phyloP scores from a whole-genome alignment of 106 monocot species.

The Acanthochlamys bracteata region DNA sequence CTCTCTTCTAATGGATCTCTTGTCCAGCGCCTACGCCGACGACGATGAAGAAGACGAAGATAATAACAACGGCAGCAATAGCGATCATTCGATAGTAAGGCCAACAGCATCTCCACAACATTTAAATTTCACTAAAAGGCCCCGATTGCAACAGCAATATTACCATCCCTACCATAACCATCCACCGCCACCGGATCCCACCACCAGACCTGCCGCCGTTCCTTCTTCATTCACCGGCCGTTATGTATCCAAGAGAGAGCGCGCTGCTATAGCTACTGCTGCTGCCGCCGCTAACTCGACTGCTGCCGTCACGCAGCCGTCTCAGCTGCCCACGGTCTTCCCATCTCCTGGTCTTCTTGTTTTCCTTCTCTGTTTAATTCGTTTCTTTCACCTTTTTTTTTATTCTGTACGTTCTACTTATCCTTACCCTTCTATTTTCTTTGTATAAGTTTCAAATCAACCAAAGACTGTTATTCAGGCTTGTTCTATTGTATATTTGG shows the following conservation, averaged over 20 bases:
- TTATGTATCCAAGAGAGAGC: slow-evolving; percentile 84
- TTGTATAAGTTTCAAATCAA: too few species aligned
- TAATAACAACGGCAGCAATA: neutral
- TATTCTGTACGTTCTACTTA: neutral
- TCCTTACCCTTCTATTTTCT: too few species aligned
- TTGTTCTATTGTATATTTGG: too few species aligned
- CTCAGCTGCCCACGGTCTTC: slow-evolving; percentile 9
- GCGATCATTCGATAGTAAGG: too few species aligned
- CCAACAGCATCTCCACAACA: neutral
- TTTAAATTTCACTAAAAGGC: slow-evolving; percentile 27
- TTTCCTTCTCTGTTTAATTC: neutral
- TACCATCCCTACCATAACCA: neutral
- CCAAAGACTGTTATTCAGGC: too few species aligned
- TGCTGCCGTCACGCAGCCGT: neutral
- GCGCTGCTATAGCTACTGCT: slow-evolving; percentile 23
- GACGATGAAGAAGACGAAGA: slow-evolving; percentile 19
- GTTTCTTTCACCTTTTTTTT: neutral
- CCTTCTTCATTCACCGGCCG: slow-evolving; percentile 17
- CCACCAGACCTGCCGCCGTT: neutral
- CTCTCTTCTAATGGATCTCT: slow-evolving; percentile 44
- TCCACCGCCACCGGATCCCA: neutral
- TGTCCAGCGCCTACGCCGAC: slow-evolving; percentile 42
- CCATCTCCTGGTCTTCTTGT: slow-evolving; percentile 40
- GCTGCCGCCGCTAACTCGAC: slow-evolving; percentile 8
- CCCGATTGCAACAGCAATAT: slow-evolving; percentile 15